Conservation (phyloP, 2,329 filamentous ascomycete genomes). For the Cadophora sp. region DNA sequence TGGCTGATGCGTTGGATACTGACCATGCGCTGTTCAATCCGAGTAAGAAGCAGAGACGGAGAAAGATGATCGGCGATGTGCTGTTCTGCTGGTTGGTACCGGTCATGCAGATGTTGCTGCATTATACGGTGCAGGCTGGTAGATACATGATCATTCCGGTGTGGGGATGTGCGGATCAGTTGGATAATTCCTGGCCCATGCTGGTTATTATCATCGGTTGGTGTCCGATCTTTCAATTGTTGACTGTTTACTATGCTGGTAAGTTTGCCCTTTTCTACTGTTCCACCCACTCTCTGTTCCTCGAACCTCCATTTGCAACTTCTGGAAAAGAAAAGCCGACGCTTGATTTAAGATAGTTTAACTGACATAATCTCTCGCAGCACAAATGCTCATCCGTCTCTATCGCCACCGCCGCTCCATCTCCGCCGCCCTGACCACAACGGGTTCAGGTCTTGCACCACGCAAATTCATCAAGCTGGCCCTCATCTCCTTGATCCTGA, state of each 20-base stretch:
- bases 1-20: constrained; percentile 67
- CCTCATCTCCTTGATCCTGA: constrained; percentile 58
- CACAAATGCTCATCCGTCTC: constrained; percentile 65
- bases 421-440: constrained; percentile 58
- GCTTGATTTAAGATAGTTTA: neutral
- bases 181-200: constrained; percentile 63
- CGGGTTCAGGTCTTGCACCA: constrained; percentile 58
- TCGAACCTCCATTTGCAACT: too few relatives aligned
- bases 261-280: constrained; percentile 41
- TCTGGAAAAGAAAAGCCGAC: neutral
- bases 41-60: constrained; percentile 54
- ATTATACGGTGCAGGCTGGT: constrained; percentile 64
- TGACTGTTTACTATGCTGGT: constrained; percentile 65
- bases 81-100: constrained; percentile 63
- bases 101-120: constrained; percentile 58
- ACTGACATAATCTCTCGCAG: constrained; percentile 49
- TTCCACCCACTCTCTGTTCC: neutral
- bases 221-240: constrained; percentile 59
- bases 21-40: constrained; percentile 58
- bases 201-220: constrained; percentile 62
- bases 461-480: constrained; percentile 69
- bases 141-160: constrained; percentile 66
- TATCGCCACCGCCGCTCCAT: constrained; percentile 65
- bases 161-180: constrained; percentile 61
- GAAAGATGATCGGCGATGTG: constrained; percentile 57